phyloP scores from a whole-genome alignment of 208 protist species.

The Naegleria lovaniensis region DNA sequence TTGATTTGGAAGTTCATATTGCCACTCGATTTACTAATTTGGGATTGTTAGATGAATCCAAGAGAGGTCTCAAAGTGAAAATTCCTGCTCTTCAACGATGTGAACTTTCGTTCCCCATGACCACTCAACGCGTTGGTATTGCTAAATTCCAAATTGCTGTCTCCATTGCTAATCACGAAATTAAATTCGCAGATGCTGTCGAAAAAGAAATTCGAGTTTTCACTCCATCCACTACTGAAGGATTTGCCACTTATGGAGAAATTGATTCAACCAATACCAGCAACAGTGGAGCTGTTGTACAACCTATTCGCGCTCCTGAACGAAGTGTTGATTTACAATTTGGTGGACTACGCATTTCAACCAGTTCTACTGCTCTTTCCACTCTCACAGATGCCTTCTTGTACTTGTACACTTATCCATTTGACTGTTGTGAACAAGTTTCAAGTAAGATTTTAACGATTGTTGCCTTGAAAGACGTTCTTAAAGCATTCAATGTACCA shows the following conservation, averaged over 20 bases:
- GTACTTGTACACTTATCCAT: slow-evolving; percentile 33
- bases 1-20: slow-evolving; percentile 4
- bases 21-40: slow-evolving; percentile 20
- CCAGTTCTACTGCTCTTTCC: slow-evolving; percentile 18
- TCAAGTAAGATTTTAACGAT: not conserved
- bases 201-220: slow-evolving; percentile 14
- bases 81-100: not conserved
- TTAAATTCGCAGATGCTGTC: slow-evolving; percentile 14
- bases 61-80: not conserved
- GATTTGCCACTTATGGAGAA: slow-evolving; percentile 35
- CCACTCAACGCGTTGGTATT: not conserved
- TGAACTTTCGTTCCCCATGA: not conserved
- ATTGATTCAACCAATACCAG: too few relatives aligned
- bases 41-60: not conserved
- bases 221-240: slow-evolving; percentile 31
- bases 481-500: not conserved
- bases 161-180: not conserved
- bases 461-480: not conserved
- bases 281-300: not conserved
- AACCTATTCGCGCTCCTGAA: slow-evolving; percentile 25
- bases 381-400: slow-evolving; percentile 34
- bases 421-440: slow-evolving; percentile 25
- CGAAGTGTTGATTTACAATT: slow-evolving; percentile 24
- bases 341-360: slow-evolving; percentile 28
- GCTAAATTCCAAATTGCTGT: slow-evolving; percentile 32